These are phyloP conservation scores for Neonectria ditissima DNA, from an alignment of 2,329 filamentous ascomycete species.

Conservation along the genomic window DNA sequence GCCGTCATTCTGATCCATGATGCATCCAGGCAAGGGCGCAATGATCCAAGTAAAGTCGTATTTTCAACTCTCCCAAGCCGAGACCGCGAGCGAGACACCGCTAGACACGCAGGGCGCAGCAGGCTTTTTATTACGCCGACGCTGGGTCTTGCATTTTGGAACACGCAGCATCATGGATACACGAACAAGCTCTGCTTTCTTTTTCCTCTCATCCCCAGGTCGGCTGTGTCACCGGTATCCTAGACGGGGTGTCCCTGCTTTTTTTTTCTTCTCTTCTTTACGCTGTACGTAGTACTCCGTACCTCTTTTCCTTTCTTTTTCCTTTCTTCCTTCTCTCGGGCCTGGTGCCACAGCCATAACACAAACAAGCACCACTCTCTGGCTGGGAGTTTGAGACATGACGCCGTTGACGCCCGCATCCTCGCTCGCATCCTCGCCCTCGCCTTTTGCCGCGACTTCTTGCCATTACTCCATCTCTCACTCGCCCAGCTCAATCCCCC, in stretches of 20 bases:
- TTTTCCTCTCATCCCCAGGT: no score
- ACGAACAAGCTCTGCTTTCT: no score
- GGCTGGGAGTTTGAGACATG: background rate
- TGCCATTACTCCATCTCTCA: background rate
- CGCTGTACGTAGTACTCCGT: background rate
- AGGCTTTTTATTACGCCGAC: background rate
- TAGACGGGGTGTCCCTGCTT: no score
- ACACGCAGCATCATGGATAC: background rate
- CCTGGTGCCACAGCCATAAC: background rate
- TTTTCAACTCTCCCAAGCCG: no score
- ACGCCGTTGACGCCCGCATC: background rate
- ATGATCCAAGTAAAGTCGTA: background rate
- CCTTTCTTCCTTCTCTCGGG: background rate
- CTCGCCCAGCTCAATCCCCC: background rate
- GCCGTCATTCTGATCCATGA: background rate
- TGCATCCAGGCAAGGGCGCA: background rate
- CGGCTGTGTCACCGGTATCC: background rate
- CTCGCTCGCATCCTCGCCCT: no score
- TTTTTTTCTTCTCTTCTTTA: background rate
- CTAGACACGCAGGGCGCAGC: background rate
- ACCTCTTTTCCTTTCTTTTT: background rate
- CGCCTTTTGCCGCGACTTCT: background rate
- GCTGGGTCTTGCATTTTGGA: background rate
- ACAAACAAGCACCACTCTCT: background rate
- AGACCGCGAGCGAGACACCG: slow-evolving; percentile 1